Evolutionary conservation across 768 basidiomycete genomes (phyloP).

Genomic region (Strobilomyces confusus): DNA sequence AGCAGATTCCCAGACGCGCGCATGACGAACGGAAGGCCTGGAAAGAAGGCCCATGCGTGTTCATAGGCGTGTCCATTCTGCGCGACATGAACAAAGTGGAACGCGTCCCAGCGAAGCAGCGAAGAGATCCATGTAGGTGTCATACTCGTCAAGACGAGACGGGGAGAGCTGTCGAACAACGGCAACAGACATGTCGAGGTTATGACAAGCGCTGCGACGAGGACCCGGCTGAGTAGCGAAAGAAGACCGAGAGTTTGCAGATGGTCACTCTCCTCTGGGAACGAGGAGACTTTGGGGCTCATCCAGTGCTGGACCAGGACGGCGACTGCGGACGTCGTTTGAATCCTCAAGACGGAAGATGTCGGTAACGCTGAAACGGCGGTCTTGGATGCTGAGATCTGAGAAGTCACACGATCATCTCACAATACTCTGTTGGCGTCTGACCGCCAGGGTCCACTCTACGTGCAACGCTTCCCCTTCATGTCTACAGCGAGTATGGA

Average conservation of each 20-base stretch:
- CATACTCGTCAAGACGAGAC: conserved; percentile 13
- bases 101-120: conserved; percentile 80
- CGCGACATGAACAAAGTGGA: conserved; percentile 77
- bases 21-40: conserved; percentile 59
- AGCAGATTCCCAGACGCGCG: conserved; percentile 31
- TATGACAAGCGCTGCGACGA: conserved; percentile 16
- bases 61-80: conserved; percentile 58
- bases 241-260: conserved; percentile 21
- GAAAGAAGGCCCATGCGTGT: conserved; percentile 86
- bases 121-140: conserved; percentile 23
- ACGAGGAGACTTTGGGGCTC: too few relatives aligned
- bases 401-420: too few relatives aligned
- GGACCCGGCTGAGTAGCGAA: conserved; percentile 21
- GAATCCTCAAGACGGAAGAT: too few relatives aligned
- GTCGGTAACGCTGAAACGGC: too few relatives aligned
- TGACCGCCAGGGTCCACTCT: too few relatives aligned
- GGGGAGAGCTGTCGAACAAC: conserved; percentile 27
- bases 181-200: conserved; percentile 19
- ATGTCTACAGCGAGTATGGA: too few relatives aligned
- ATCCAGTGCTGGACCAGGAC: too few relatives aligned
- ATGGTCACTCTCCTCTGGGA: conserved; percentile 1
- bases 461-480: too few relatives aligned
- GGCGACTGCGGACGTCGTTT: too few relatives aligned
- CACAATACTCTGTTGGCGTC: too few relatives aligned
- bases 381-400: too few relatives aligned